Evolutionary conservation across 371 early-diverging fungal genomes (phyloP).

Genomic region (Lichtheimia ramosa): DNA sequence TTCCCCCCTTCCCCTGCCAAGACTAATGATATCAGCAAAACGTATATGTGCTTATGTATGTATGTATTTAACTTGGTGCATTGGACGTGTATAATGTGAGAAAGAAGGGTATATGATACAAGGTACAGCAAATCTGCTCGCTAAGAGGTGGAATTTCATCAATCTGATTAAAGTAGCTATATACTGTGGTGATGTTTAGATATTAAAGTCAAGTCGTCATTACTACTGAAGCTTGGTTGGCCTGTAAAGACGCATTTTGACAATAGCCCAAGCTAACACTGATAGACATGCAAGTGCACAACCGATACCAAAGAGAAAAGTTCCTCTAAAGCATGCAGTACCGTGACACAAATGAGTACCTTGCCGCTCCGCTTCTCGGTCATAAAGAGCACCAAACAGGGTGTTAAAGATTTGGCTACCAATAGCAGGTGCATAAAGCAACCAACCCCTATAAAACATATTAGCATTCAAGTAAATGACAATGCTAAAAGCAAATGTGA

Average conservation of each 20-base stretch:
- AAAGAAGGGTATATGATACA: too few relatives aligned
- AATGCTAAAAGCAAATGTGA: background rate
- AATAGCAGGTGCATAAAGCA: slow-evolving; percentile 47
- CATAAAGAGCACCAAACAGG: slow-evolving; percentile 42
- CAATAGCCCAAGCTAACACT: slow-evolving; percentile 33
- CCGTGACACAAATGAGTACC: slow-evolving; percentile 31
- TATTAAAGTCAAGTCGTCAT: too few relatives aligned
- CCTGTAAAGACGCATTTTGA: slow-evolving; percentile 24
- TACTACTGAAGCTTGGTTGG: background rate
- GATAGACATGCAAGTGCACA: slow-evolving; percentile 17
- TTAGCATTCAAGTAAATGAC: background rate
- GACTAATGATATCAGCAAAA: too few relatives aligned
- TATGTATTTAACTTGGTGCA: too few relatives aligned
- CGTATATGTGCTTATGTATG: too few relatives aligned
- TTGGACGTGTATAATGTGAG: too few relatives aligned
- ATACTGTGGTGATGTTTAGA: too few relatives aligned
- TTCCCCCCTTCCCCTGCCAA: too few relatives aligned
- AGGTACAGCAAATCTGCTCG: too few relatives aligned
- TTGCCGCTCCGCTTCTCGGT: slow-evolving; percentile 29
- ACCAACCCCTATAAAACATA: slow-evolving; percentile 30
- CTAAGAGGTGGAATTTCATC: too few relatives aligned
- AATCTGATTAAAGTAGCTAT: too few relatives aligned
- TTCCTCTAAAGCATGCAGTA: slow-evolving; percentile 25
- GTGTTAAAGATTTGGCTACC: slow-evolving; percentile 45
- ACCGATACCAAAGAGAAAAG: slow-evolving; percentile 28